Percentiles rank a stretch among this genome's conserved stretches.
Evolutionary conservation across 768 basidiomycete species (phyloP).

Genomic region (Mycena sanguinolenta): DNA sequence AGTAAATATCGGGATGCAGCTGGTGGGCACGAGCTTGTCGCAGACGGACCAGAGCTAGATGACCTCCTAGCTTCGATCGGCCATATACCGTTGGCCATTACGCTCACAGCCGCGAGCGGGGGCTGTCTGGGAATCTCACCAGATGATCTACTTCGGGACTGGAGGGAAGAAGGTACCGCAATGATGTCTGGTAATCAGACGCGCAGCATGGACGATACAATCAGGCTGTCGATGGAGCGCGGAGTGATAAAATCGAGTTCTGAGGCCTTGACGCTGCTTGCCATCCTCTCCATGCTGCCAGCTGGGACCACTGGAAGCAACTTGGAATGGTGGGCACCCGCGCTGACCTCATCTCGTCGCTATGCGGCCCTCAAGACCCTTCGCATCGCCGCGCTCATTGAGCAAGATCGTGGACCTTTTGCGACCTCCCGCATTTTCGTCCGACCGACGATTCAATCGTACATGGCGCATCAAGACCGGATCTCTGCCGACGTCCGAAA

Average conservation of each 20-base stretch:
- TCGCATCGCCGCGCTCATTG: slow-evolving; percentile 11
- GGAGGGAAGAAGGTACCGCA: too few species aligned
- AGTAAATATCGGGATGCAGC: too few species aligned
- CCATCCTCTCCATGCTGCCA: slow-evolving; percentile 42
- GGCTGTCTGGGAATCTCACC: too few species aligned
- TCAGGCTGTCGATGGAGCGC: slow-evolving; percentile 20
- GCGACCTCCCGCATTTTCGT: slow-evolving; percentile 28
- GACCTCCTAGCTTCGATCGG: slow-evolving; percentile 40
- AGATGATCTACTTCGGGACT: too few species aligned
- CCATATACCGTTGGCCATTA: slow-evolving; percentile 50
- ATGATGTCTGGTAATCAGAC: too few species aligned
- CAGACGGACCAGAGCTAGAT: slow-evolving; percentile 2
- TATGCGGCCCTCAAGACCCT: slow-evolving; percentile 18
- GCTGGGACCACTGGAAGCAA: too few species aligned
- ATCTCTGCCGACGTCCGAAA: slow-evolving; percentile 10
- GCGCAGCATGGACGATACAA: too few species aligned
- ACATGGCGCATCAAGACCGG: slow-evolving; percentile 31
- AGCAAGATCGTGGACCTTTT: slow-evolving; percentile 4
- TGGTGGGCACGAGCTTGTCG: too few species aligned
- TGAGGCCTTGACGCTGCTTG: slow-evolving; percentile 38
- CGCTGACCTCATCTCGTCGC: not conserved
- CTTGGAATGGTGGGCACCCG: slow-evolving; percentile 28
- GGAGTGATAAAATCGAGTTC: slow-evolving; percentile 36
- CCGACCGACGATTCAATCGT: slow-evolving; percentile 39
- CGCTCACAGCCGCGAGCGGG: slow-evolving; percentile 48